Conservation (phyloP, 2,329 filamentous ascomycete species). For the Cladophialophora yegresii region DNA sequence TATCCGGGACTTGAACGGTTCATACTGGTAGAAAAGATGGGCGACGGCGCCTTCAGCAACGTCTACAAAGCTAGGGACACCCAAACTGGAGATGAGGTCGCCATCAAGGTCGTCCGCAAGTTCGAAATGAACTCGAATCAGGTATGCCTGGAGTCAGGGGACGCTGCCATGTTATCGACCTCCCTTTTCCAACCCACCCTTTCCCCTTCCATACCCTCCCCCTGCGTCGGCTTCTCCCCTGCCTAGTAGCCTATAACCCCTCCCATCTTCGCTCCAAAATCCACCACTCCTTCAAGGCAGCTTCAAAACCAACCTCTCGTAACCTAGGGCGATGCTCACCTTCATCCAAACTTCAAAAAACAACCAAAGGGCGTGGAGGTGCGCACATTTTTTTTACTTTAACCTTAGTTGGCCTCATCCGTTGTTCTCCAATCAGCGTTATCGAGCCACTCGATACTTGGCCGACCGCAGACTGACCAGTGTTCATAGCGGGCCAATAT, state of each 20-base stretch:
- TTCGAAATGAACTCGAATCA: conserved; percentile 99
- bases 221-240: conserved; percentile 2
- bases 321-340: conserved; percentile 80
- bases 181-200: conserved; percentile 33
- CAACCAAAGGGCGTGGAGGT: conserved; percentile 96
- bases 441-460: conserved; percentile 29
- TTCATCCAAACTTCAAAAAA: conserved; percentile 96
- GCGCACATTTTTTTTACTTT: conserved; percentile 54
- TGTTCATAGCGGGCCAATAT: conserved; percentile 82
- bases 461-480: conserved; percentile 37
- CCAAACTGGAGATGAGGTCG: conserved; percentile 70
- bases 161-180: conserved; percentile 28
- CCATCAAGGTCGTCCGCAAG: conserved; percentile 98
- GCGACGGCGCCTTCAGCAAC: conserved; percentile 97
- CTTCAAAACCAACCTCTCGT: conserved; percentile 55
- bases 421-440: conserved; percentile 5
- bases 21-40: conserved; percentile 93
- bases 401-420: conserved; percentile 38
- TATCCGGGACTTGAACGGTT: conserved; percentile 86
- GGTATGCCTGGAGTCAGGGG: conserved; percentile 63
- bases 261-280: conserved; percentile 38
- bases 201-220: conserved; percentile 17
- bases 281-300: conserved; percentile 27
- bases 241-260: conserved; percentile 25
- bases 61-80: conserved; percentile 86